Evolutionary conservation across 768 basidiomycete species (phyloP).

Genomic region (Amanita phalloides): DNA sequence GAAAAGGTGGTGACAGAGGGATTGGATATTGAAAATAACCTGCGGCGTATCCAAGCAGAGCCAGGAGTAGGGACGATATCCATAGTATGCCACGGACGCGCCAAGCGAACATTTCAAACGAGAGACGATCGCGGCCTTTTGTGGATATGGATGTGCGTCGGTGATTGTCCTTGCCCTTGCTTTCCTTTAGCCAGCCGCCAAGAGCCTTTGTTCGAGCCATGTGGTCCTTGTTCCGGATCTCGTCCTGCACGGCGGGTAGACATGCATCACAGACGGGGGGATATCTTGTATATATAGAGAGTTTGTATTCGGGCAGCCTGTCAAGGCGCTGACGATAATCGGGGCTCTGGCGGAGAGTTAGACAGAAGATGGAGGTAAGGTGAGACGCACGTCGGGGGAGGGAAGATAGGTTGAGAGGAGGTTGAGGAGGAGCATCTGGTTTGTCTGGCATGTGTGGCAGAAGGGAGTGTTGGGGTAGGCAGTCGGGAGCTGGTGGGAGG

Average conservation of each 20-base stretch:
- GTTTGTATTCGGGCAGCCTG: constrained; percentile 59
- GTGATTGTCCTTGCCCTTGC: constrained; percentile 51
- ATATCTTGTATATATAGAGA: constrained; percentile 70
- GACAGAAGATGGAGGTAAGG: not conserved
- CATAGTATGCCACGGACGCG: constrained; percentile 59
- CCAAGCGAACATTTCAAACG: constrained; percentile 54
- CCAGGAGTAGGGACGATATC: constrained; percentile 33
- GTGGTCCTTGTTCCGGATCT: constrained; percentile 65
- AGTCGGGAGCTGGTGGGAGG: constrained; percentile 48
- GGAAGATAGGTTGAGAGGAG: constrained; percentile 87
- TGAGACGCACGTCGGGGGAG: constrained; percentile 48
- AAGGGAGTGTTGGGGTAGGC: constrained; percentile 54
- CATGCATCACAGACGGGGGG: constrained; percentile 79
- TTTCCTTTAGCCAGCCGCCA: constrained; percentile 57
- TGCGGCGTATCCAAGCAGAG: constrained; percentile 27
- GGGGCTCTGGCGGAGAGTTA: constrained; percentile 41
- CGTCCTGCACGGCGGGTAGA: constrained; percentile 70
- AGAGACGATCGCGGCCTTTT: constrained; percentile 31
- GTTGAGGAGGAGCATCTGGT: constrained; percentile 80
- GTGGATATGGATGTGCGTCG: constrained; percentile 32
- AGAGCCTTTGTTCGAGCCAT: constrained; percentile 76
- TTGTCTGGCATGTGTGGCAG: constrained; percentile 86
- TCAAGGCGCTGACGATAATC: constrained; percentile 56
- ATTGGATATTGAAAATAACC: not conserved
- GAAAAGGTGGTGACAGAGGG: constrained; percentile 15